phyloP scores from a whole-genome alignment of 208 protist species.

The Acanthamoeba castellanii region DNA sequence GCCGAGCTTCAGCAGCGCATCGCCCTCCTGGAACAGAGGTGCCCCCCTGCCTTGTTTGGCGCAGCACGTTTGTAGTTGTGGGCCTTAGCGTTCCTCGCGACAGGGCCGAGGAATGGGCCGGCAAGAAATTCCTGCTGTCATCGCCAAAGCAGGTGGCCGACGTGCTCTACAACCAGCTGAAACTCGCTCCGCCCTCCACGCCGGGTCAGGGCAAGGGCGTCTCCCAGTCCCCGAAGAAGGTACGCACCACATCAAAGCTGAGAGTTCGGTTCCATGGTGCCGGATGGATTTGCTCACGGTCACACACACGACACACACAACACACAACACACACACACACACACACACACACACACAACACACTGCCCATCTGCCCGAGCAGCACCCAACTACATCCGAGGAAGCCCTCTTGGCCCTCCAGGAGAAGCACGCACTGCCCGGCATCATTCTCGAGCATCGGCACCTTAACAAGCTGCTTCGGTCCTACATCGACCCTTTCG shows the following conservation, averaged over 20 bases:
- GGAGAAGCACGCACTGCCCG: conserved; percentile 44
- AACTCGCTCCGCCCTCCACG: not conserved
- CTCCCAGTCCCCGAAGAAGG: not conserved
- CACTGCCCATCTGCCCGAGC: not conserved
- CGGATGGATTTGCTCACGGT: not conserved
- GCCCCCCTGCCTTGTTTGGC: too few relatives aligned
- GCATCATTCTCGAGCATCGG: conserved; percentile 73
- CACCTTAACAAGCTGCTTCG: conserved; percentile 54
- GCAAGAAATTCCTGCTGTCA: conserved; percentile 20
- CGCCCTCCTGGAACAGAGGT: conserved; percentile 54
- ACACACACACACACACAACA: too few relatives aligned
- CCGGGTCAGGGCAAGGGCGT: not conserved
- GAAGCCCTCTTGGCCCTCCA: conserved; percentile 14
- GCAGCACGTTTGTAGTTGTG: too few relatives aligned
- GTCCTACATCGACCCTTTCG: conserved; percentile 60
- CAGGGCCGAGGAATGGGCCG: conserved; percentile 37
- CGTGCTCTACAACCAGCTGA: conserved; percentile 60
- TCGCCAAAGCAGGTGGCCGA: conserved; percentile 51
- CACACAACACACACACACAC: too few relatives aligned
- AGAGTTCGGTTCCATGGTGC: not conserved
- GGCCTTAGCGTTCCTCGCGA: not conserved
- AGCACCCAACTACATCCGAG: conserved; percentile 58
- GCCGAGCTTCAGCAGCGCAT: conserved; percentile 15
- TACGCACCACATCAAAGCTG: not conserved
- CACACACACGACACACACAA: not conserved